Evolutionary conservation across 2,329 filamentous ascomycete genomes (phyloP).

Genomic region (Fusarium pseudocircinatum): DNA sequence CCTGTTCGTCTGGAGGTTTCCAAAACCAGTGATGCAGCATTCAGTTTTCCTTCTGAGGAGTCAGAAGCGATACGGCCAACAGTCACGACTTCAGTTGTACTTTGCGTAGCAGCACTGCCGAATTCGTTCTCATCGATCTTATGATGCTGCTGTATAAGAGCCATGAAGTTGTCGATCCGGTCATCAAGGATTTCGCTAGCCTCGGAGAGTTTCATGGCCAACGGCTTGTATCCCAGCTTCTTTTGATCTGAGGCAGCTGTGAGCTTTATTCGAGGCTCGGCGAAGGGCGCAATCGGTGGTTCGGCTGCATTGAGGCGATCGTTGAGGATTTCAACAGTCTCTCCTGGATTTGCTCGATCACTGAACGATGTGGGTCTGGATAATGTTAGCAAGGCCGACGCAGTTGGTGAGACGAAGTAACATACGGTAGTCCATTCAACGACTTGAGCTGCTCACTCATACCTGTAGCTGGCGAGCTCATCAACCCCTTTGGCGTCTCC

Average conservation of each 20-base stretch:
- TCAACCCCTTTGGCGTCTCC: slow-evolving; percentile 42
- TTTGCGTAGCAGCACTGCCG: slow-evolving; percentile 85
- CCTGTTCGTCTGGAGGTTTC: slow-evolving; percentile 89
- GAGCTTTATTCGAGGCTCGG: slow-evolving; percentile 82
- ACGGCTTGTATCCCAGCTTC: slow-evolving; percentile 89
- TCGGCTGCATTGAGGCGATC: slow-evolving; percentile 73
- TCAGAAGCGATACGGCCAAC: slow-evolving; percentile 94
- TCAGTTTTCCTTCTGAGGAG: slow-evolving; percentile 84
- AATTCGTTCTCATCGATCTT: slow-evolving; percentile 82
- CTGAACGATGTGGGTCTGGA: slow-evolving; percentile 64
- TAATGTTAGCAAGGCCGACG: not conserved
- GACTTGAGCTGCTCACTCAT: slow-evolving; percentile 48
- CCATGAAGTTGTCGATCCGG: slow-evolving; percentile 88
- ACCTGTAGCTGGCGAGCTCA: slow-evolving; percentile 48
- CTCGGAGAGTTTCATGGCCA: slow-evolving; percentile 94
- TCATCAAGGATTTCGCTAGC: slow-evolving; percentile 94
- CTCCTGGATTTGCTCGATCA: slow-evolving; percentile 80
- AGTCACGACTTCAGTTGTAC: slow-evolving; percentile 86
- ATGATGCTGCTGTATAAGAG: slow-evolving; percentile 78
- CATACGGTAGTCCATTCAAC: slow-evolving; percentile 45
- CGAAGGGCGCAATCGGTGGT: slow-evolving; percentile 74
- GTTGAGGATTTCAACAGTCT: slow-evolving; percentile 86
- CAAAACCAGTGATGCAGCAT: slow-evolving; percentile 83
- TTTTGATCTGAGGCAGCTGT: slow-evolving; percentile 88
- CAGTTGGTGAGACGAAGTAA: not conserved